Evolutionary conservation across 306 rosid genomes (phyloP).

Genomic region (Quercus suber): DNA sequence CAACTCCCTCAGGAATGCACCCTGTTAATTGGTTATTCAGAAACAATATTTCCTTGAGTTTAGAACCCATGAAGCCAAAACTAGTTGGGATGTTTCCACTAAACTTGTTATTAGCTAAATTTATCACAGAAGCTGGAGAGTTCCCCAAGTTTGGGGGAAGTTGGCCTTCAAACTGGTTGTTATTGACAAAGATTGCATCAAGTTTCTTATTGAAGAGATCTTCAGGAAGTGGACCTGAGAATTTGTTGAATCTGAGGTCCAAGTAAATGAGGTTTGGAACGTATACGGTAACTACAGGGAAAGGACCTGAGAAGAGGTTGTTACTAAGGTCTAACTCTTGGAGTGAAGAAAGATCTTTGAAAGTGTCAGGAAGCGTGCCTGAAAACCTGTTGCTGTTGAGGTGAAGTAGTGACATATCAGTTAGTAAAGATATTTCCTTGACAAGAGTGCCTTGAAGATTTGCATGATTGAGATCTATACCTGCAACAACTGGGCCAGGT

Average conservation of each 20-base stretch:
- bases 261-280: conserved; percentile 76
- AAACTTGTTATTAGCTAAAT: conserved; percentile 74
- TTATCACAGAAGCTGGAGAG: conserved; percentile 95
- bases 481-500: conserved; percentile 48
- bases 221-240: conserved; percentile 71
- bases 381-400: conserved; percentile 82
- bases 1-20: conserved; percentile 91
- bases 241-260: conserved; percentile 81
- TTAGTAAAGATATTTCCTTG: conserved; percentile 67
- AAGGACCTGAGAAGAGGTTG: conserved; percentile 78
- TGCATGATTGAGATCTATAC: conserved; percentile 95
- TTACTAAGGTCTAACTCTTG: conserved; percentile 91
- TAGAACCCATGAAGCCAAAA: conserved; percentile 71
- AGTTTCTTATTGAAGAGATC: conserved; percentile 62
- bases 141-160: conserved; percentile 77
- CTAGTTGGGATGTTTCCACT: conserved; percentile 76
- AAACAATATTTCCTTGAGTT: conserved; percentile 72
- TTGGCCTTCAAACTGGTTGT: conserved; percentile 78
- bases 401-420: conserved; percentile 71
- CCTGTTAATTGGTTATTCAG: conserved; percentile 84
- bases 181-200: conserved; percentile 85
- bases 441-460: conserved; percentile 79
- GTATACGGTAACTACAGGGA: conserved; percentile 53
- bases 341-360: conserved; percentile 51
- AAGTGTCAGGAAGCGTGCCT: conserved; percentile 66